Base-by-base conservation (phyloP, 2,329 filamentous ascomycete species). In the Fusarium virguliforme region DNA sequence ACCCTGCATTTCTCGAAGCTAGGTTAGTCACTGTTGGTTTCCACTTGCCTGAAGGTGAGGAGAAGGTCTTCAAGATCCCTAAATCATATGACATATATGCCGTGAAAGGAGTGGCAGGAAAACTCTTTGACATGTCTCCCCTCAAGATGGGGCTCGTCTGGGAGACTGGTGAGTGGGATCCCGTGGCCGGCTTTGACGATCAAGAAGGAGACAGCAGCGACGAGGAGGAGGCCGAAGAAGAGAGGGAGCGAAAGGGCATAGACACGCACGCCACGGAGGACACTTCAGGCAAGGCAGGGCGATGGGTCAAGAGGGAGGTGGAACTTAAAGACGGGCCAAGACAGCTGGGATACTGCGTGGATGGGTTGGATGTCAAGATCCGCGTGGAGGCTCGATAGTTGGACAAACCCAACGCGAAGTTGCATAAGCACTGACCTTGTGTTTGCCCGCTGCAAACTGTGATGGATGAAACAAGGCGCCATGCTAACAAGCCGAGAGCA, bases 141-240 rank as follows among this genome's bases (percentile, higher is more conserved):
- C 84, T 94, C 68, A 82, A 82, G 43, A 82, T 95, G 66, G 86
- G 85, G 41, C 80, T 98, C 54, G 83, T 96, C 1, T 97, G 94
- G 92, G 94, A 97, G 82, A 97, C 94, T 8, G 93, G 94, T 22
- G 95, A 98, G 80, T 94, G 92, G 89, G 94, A 97, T 79, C 93
- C 93, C 0, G 90, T 94, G 0, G 87, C 87, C 8, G 86, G 88
- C 67, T 88, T 89, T 72, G 86, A 90, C 68, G 86, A 88, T 5
- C 86, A 87, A 32, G 89, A 89, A 46, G 86, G 83, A 60, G 85
- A 84, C 48, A 85, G 84, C 72, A 87, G 85, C 50, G 87, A 87
- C 32, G 86, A 87, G 7, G 85, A 87, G 32, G 84, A 85, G 6
- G 83, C 81, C 3, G 81, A 80, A 12, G 71, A 76, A 24, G 79